These are phyloP conservation scores for Lachancea mirantina DNA, from an alignment of 805 yeast species.

Conservation along the genomic window DNA sequence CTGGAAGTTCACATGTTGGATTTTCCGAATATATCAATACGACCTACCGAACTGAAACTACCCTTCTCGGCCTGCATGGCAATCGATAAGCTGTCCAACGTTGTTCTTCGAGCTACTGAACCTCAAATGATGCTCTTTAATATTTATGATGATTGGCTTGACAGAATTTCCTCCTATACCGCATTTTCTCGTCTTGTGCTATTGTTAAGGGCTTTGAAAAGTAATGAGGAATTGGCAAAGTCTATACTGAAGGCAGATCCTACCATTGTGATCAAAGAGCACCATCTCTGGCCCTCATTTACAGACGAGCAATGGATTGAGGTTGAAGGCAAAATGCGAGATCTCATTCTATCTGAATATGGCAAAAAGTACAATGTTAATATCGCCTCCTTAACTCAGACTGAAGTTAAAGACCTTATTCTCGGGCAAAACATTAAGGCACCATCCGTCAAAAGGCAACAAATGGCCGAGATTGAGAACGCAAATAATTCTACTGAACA, in stretches of 20 bases:
- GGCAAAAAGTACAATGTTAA: conserved; percentile 81
- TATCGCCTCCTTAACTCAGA: conserved; percentile 79
- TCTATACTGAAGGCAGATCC: conserved; percentile 70
- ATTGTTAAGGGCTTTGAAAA: conserved; percentile 73
- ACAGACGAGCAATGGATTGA: conserved; percentile 86
- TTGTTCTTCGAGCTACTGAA: conserved; percentile 80
- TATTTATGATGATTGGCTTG: conserved; percentile 91
- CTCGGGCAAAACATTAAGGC: conserved; percentile 90
- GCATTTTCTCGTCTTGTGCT: conserved; percentile 86
- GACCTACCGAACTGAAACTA: conserved; percentile 81
- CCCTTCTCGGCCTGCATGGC: conserved; percentile 86
- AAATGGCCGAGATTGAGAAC: conserved; percentile 66
- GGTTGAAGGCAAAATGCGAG: conserved; percentile 82
- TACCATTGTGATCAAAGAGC: conserved; percentile 57
- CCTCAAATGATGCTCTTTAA: conserved; percentile 90
- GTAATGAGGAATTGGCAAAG: conserved; percentile 70
- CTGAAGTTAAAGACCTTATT: conserved; percentile 88
- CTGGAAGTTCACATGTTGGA: conserved; percentile 95
- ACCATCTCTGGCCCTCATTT: conserved; percentile 92
- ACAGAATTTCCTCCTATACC: conserved; percentile 75
- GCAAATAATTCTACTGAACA: conserved; percentile 36
- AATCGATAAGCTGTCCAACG: conserved; percentile 69
- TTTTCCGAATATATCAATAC: conserved; percentile 83
- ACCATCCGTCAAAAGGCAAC: conserved; percentile 82
- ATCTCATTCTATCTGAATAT: conserved; percentile 77